Evolutionary conservation across 495 filamentous ascomycete species (phyloP).

Genomic region (Neurospora sp.): DNA sequence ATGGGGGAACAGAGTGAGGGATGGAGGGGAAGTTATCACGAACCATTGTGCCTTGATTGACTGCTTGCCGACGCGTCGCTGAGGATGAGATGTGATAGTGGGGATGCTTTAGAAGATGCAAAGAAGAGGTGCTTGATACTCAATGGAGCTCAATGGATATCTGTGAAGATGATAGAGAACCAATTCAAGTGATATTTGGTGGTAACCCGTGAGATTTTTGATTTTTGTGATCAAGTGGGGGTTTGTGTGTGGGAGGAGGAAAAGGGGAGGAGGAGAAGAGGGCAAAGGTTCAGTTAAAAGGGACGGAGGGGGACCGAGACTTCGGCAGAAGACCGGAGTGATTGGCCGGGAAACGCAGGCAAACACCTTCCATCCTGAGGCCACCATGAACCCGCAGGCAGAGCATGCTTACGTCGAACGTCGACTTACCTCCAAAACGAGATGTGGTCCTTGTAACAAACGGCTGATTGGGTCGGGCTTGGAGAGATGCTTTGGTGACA

Average conservation of each 20-base stretch:
- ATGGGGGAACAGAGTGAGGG: background rate
- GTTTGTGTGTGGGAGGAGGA: background rate
- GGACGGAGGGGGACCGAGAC: background rate
- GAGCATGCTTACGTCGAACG: background rate
- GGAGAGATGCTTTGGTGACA: slow-evolving; percentile 12
- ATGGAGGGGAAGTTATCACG: background rate
- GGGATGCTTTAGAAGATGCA: background rate
- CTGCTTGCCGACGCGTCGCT: background rate
- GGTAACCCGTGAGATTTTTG: background rate
- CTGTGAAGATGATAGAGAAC: background rate
- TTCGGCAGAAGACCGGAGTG: background rate
- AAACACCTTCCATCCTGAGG: background rate
- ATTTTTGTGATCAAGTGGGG: background rate
- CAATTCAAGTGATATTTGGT: background rate
- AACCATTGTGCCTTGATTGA: background rate
- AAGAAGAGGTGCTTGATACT: background rate
- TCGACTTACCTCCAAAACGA: slow-evolving; percentile 22
- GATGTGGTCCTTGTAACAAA: slow-evolving; percentile 1
- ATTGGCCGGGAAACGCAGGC: background rate
- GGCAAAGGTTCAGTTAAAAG: background rate
- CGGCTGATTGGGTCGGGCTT: background rate
- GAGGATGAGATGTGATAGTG: background rate
- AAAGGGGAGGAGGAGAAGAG: background rate
- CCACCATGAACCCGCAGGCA: background rate
- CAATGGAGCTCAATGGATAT: background rate